Base-by-base conservation (phyloP, 331 rosid species). In the Stylosanthes scabra region DNA sequence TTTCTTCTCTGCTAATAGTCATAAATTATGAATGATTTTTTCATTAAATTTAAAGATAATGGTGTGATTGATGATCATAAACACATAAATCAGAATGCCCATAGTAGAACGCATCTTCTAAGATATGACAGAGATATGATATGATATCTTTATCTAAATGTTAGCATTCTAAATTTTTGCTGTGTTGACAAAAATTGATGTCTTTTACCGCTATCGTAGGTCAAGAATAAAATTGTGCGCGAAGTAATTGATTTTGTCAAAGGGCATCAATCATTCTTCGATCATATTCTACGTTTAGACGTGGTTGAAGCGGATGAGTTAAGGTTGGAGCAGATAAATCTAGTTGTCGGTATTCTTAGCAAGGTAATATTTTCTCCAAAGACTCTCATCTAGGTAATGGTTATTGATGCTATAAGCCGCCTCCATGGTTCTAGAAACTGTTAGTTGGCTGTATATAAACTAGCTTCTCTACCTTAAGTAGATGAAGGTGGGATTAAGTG, bases 161-260 rank as follows among this genome's bases (percentile, higher is more conserved):
- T 34, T 34, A 34, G 11, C 46, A 1, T 8, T 28, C 34, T 58
- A 27, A 4, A 12, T 27, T 64, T 58, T 28, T 12, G 47, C n/a
- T 67, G 62, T 62, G 37, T 78, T 69, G 62, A 42, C 51, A 62
- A 67, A 65, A 58, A 67, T 49, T 61, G 13, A 5, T 59, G 7
- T 75, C 16, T 54, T 59, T 6, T 44, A 37, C 11, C 50, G 31
- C 61, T 75, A 68, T 63, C 13, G 67, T 68, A 94, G 99, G 93
- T 94, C 81, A 94, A 85, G 85, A 94, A 91, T 74, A 94, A 91
- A 84, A 77, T 89, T 85, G 99, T 94, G 49, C 97, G 95, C 16
- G 97, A 94, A 77, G 90, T 88, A 50, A 79, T 91, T 66, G 97
- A 91, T 69, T 91, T 94, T 85, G 84, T 94, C 76, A 94, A 88